These are phyloP conservation scores for Oryza rufipogon DNA, from an alignment of 176 grass and related monocot genomes.

Conservation along the genomic window DNA sequence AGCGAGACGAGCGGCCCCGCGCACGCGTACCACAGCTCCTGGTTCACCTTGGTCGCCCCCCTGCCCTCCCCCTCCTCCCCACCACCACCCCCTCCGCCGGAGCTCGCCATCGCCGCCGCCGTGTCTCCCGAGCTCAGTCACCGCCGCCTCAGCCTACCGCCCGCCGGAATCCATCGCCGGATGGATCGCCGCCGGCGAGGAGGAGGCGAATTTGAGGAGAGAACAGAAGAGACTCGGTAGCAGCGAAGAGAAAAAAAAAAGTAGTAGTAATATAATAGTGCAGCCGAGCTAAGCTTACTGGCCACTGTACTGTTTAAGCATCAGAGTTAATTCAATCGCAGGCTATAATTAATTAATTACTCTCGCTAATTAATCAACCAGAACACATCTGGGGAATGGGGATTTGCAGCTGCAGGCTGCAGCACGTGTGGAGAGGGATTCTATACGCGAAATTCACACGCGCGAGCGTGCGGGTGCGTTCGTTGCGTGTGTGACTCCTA, in stretches of 20 bases:
- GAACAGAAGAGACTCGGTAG: conserved; percentile 33
- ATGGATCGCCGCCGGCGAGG: conserved; percentile 34
- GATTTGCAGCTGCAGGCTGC: neutral
- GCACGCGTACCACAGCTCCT: conserved; percentile 87
- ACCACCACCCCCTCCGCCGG: neutral
- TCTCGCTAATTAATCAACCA: conserved; percentile 34
- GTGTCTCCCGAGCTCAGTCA: neutral
- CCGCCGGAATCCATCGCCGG: conserved; percentile 39
- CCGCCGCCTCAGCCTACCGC: neutral
- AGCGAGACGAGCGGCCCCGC: conserved; percentile 69
- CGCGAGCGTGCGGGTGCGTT: neutral
- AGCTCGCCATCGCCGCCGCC: conserved; percentile 24
- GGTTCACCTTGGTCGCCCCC: conserved; percentile 54
- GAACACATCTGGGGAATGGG: conserved; percentile 10
- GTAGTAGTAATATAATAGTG: conserved; percentile 38
- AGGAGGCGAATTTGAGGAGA: conserved; percentile 24
- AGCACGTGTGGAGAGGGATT: conserved; percentile 22
- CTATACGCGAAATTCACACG: conserved; percentile 17
- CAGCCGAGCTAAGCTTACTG: conserved; percentile 28
- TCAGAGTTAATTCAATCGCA: conserved; percentile 21
- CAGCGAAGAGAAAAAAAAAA: conserved; percentile 3
- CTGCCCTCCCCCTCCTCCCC: conserved; percentile 28
- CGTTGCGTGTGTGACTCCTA: neutral
- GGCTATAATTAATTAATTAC: neutral
- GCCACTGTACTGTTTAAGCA: conserved; percentile 39